Conservation (phyloP, 305 asterid genomes). For the Andrographis paniculata region DNA sequence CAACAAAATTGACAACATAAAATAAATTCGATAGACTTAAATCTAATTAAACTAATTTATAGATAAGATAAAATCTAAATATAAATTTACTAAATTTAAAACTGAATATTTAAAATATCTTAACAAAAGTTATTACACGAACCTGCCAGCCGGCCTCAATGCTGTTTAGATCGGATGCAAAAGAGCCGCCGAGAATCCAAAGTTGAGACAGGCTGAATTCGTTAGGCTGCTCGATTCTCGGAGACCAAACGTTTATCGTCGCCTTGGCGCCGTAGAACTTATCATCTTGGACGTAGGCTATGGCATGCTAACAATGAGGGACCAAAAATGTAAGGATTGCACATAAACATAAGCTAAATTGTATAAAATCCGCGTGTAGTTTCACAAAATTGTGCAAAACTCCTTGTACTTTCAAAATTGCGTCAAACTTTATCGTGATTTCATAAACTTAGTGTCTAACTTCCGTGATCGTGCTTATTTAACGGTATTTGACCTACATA, state of each 20-base stretch:
- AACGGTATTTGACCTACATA: too few species aligned
- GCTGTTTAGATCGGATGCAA: constrained; percentile 28
- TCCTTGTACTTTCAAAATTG: too few species aligned
- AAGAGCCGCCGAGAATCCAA: constrained; percentile 35
- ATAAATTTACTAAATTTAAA: background rate
- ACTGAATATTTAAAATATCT: background rate
- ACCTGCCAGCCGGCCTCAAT: constrained; percentile 43
- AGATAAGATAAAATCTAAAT: too few species aligned
- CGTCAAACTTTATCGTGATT: too few species aligned
- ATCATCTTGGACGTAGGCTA: constrained; percentile 32
- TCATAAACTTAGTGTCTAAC: too few species aligned
- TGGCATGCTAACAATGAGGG: constrained; percentile 39
- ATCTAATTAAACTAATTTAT: too few species aligned
- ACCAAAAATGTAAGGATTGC: too few species aligned
- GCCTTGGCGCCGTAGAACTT: constrained; percentile 40
- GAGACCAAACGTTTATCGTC: constrained; percentile 40
- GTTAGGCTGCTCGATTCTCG: constrained; percentile 31
- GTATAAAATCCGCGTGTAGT: background rate
- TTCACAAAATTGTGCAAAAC: too few species aligned
- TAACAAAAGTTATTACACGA: background rate
- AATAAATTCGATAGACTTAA: too few species aligned
- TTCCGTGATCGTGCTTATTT: too few species aligned
- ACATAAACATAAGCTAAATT: too few species aligned
- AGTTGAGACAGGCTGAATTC: constrained; percentile 39
- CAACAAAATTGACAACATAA: too few species aligned